Base-by-base conservation (phyloP, 2,329 filamentous ascomycete species). In the Penicillium sp. region DNA sequence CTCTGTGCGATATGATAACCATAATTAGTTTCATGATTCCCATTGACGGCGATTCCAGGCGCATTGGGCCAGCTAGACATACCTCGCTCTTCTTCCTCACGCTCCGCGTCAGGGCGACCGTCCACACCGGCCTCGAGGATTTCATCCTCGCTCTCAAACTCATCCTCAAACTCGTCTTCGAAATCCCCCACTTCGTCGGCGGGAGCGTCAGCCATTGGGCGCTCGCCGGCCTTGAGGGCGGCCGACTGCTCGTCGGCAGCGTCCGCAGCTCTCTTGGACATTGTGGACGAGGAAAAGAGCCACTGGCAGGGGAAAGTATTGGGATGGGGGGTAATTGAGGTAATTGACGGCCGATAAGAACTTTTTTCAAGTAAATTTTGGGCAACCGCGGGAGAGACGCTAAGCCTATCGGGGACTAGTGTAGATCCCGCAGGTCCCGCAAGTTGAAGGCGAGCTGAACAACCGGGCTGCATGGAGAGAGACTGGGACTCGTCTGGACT, bases 121-220 rank as follows among this genome's bases (percentile, higher is more conserved):
- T 97, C 94, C 13, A 97, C 93, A 64, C 94, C 94, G 4, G 95
- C 94, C 80, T 98, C 94, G 63, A 97, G 81, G 56, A 98, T 91
- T 78, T 98, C 93, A 76, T 97, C 93, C 72, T 91, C 89, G 70
- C 88, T 96, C 83, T 97, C 93, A 70, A 94, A 97, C 75, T 98
- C 94, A 80, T 97, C 95, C 75, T 97, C 95, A 66, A 96, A 98
- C 69, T 98, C 91, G 69, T 86, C 85, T 71, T 91, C 87, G 56
- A 91, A 84, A 62, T 90, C 90, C 65, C 85, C 83, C 63, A 80
- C 82, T 59, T 87, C 85, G 65, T 84, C 79, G 67, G 83, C 77
- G 75, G 79, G 80, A 66, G 75, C 75, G 58, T 81, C 77, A 55
- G 76, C 74, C 66, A 86, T 78, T 63, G 86, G 87, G 35, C 87